Conservation (phyloP, 768 basidiomycete species). For the Ramaria rubella region DNA sequence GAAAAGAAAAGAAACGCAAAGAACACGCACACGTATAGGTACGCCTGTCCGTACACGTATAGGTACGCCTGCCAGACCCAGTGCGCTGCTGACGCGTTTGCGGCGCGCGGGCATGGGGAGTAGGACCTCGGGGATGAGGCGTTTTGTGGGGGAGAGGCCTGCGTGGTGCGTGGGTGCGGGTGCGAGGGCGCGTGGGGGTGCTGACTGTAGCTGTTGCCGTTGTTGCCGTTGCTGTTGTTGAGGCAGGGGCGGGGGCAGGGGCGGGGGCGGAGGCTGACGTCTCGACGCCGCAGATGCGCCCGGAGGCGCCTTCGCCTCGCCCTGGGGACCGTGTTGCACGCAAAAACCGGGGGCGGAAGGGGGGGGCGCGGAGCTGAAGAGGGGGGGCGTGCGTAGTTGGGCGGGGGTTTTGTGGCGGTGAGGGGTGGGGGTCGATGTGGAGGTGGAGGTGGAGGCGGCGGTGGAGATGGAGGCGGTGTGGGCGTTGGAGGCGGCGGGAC, state of each 20-base stretch:
- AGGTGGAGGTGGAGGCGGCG: conserved; percentile 18
- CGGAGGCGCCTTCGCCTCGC: not conserved
- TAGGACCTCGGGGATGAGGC: conserved; percentile 2
- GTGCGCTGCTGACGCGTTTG: not conserved
- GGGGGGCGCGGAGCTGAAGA: conserved; percentile 21
- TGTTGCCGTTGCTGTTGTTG: not conserved
- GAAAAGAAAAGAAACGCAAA: not conserved
- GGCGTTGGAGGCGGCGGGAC: too few relatives aligned
- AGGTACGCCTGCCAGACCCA: not conserved
- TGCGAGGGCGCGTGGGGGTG: not conserved
- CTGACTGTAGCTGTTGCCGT: not conserved
- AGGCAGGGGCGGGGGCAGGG: too few relatives aligned
- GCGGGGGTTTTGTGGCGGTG: conserved; percentile 15
- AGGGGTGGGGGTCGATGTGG: too few relatives aligned
- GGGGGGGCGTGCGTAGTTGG: conserved; percentile 26
- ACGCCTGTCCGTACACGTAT: too few relatives aligned
- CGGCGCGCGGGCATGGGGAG: not conserved
- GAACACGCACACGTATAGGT: not conserved
- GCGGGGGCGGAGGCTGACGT: not conserved
- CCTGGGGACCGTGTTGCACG: not conserved
- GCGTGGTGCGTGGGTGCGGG: too few relatives aligned
- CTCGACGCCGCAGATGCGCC: too few relatives aligned
- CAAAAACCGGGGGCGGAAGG: conserved; percentile 24
- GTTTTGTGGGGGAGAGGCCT: conserved; percentile 2
- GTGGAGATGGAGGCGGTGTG: conserved; percentile 13